phyloP scores from a whole-genome alignment of 495 filamentous ascomycete species.

The Podospora sp. region DNA sequence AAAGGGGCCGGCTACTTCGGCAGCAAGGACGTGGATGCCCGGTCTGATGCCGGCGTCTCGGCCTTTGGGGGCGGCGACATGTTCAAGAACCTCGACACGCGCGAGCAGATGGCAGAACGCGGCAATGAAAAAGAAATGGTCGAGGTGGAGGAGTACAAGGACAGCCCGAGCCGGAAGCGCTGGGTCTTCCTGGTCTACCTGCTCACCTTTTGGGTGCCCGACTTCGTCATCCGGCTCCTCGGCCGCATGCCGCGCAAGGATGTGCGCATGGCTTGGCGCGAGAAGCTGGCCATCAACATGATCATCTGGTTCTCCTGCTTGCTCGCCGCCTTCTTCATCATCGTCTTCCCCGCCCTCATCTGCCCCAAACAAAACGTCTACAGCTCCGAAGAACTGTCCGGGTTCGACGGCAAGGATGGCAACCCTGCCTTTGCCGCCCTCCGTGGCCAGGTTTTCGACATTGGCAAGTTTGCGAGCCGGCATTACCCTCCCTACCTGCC shows the following conservation, averaged over 20 bases:
- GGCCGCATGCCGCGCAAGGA: constrained; percentile 92
- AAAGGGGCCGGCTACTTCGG: constrained; percentile 82
- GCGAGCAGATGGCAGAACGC: constrained; percentile 92
- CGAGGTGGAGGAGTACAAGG: constrained; percentile 80
- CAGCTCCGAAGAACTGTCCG: constrained; percentile 73
- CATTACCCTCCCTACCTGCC: constrained; percentile 79
- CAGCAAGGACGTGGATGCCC: constrained; percentile 76
- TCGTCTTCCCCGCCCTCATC: constrained; percentile 83
- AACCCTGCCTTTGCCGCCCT: constrained; percentile 70
- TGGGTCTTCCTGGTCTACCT: constrained; percentile 89
- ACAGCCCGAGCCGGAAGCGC: constrained; percentile 81
- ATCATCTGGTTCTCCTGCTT: constrained; percentile 91
- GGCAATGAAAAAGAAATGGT: constrained; percentile 87
- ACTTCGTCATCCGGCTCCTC: constrained; percentile 75
- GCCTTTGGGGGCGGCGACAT: constrained; percentile 91
- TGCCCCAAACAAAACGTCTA: constrained; percentile 91
- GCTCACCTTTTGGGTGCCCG: constrained; percentile 84
- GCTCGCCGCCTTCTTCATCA: constrained; percentile 81
- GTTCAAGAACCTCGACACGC: constrained; percentile 95
- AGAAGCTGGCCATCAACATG: constrained; percentile 97
- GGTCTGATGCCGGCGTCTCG: constrained; percentile 87
- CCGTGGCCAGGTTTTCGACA: constrained; percentile 86
- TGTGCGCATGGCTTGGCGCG: constrained; percentile 91
- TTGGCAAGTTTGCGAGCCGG: constrained; percentile 68
- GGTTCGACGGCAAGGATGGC: constrained; percentile 72